phyloP scores from a whole-genome alignment of 345 rosid genomes.

The Microthlaspi erraticum region DNA sequence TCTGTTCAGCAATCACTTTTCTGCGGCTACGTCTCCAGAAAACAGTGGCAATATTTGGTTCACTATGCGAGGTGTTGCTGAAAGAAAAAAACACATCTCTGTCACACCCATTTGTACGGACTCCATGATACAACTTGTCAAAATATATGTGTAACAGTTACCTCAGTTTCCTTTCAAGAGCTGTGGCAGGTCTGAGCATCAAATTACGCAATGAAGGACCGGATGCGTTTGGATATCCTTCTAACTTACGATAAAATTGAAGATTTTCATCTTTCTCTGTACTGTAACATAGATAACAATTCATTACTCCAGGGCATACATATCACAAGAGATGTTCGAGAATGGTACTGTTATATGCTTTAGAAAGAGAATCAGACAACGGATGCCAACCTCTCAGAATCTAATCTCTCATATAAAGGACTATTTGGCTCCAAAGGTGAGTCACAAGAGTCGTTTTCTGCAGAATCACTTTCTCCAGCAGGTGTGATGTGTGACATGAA shows the following conservation, averaged over 20 bases:
- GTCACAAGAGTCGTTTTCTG: slow-evolving; percentile 98
- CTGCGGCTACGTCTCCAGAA: slow-evolving; percentile 93
- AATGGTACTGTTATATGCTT: slow-evolving; percentile 22
- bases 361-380: slow-evolving; percentile 29
- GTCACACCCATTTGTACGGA: slow-evolving; percentile 21
- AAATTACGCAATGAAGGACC: slow-evolving; percentile 69
- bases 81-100: slow-evolving; percentile 26
- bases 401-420: slow-evolving; percentile 85
- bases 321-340: slow-evolving; percentile 16
- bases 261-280: slow-evolving; percentile 83
- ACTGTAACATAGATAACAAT: slow-evolving; percentile 52
- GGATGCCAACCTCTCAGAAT: slow-evolving; percentile 69
- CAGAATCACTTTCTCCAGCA: slow-evolving; percentile 98
- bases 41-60: slow-evolving; percentile 83
- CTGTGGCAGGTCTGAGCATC: slow-evolving; percentile 62
- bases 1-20: slow-evolving; percentile 92
- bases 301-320: slow-evolving; percentile 34
- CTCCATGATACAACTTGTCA: slow-evolving; percentile 23
- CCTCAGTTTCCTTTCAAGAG: slow-evolving; percentile 74
- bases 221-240: slow-evolving; percentile 64
- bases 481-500: slow-evolving; percentile 88
- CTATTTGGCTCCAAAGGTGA: slow-evolving; percentile 99
- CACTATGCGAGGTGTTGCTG: slow-evolving; percentile 81
- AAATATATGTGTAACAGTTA: slow-evolving; percentile 37
- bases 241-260: slow-evolving; percentile 68